Percentiles rank a stretch among this genome's conserved stretches.
Conservation (phyloP, 176 grass and related monocot species). For the Triticum turgidum region DNA sequence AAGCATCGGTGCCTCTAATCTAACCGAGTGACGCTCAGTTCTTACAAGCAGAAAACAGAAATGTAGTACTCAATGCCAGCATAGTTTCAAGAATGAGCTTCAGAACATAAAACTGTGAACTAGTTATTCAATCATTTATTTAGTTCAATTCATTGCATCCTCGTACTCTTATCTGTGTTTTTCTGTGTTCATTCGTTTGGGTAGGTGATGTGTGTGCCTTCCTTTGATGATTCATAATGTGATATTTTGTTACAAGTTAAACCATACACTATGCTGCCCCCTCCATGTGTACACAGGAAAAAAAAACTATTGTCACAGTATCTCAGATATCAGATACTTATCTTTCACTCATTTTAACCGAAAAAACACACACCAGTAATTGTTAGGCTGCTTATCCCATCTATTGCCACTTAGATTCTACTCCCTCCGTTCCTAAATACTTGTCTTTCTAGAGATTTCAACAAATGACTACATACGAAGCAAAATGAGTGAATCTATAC, state of each 20-base stretch:
- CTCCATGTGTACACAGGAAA: not conserved
- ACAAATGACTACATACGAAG: too few species aligned
- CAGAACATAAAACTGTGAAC: not conserved
- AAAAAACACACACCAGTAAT: not conserved
- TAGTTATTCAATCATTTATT: not conserved
- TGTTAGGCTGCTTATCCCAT: not conserved
- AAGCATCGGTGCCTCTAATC: not conserved
- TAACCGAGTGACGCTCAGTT: not conserved
- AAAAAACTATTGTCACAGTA: not conserved
- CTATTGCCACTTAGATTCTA: not conserved
- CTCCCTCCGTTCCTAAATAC: too few species aligned
- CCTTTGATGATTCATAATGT: not conserved
- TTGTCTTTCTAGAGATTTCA: too few species aligned
- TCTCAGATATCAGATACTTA: not conserved
- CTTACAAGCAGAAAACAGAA: not conserved
- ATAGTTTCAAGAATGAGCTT: constrained; percentile 11
- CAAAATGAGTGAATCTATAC: too few species aligned
- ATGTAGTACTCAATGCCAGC: not conserved
- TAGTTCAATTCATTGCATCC: not conserved
- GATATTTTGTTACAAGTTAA: not conserved
- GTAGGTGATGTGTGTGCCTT: not conserved
- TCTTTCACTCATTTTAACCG: not conserved
- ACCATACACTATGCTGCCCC: not conserved
- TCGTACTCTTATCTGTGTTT: not conserved
- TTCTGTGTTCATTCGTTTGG: not conserved